Conservation (phyloP, 768 basidiomycete species). For the Tulasnella calospora region DNA sequence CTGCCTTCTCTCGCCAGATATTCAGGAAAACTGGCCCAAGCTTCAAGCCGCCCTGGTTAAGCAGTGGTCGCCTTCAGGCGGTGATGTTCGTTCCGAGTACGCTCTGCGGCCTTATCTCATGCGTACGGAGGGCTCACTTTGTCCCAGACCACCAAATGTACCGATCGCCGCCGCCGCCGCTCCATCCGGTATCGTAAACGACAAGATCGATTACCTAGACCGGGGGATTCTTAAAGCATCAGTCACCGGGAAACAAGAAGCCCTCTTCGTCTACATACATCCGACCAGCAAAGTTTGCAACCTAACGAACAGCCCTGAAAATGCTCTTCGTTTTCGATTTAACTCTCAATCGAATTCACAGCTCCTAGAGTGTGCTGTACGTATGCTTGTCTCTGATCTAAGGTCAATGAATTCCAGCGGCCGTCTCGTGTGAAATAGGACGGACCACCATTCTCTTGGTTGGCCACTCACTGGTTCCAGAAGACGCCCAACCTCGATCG, state of each 20-base stretch:
- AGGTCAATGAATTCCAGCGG: neutral
- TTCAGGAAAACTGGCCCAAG: neutral
- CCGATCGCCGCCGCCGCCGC: neutral
- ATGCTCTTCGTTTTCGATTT: neutral
- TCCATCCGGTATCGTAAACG: neutral
- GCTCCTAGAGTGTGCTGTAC: neutral
- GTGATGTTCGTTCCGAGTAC: neutral
- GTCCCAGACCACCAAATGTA: neutral
- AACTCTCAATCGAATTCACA: neutral
- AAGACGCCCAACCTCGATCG: no score
- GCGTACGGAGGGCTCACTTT: neutral
- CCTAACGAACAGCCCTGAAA: neutral
- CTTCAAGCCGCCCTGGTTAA: neutral
- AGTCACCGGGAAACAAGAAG: neutral
- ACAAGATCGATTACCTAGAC: neutral
- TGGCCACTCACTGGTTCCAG: no score
- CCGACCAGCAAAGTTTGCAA: no score
- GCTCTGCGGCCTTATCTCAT: neutral
- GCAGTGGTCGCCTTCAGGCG: neutral
- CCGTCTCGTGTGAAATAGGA: no score
- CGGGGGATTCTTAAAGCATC: neutral
- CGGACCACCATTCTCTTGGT: no score
- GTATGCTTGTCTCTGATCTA: neutral
- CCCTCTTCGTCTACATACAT: neutral
- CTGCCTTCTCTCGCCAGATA: neutral